Evolutionary conservation across 305 asterid genomes (phyloP).

Genomic region (Solanum chacoense): DNA sequence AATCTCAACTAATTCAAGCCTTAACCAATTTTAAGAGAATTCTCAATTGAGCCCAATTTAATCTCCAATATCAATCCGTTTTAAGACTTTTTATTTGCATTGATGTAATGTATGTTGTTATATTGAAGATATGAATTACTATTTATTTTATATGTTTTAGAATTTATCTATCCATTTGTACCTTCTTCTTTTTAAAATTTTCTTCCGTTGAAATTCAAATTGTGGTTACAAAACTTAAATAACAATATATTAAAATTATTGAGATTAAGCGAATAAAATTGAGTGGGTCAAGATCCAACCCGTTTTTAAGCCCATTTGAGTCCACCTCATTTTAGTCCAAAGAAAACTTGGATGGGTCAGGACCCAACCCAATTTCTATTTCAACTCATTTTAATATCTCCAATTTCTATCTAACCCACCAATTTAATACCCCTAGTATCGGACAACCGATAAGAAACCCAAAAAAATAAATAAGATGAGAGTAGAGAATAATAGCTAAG

Average conservation of each 20-base stretch:
- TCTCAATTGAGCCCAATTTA: too few relatives aligned
- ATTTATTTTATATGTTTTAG: too few relatives aligned
- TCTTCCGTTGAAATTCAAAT: background rate
- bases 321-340: background rate
- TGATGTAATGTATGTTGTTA: background rate
- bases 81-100: background rate
- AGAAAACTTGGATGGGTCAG: rapidly evolving
- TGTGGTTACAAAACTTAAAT: background rate
- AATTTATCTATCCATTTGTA: background rate
- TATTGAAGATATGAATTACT: too few relatives aligned
- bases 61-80: background rate
- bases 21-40: background rate
- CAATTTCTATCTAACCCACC: background rate
- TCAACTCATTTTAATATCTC: too few relatives aligned
- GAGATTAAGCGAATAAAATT: background rate
- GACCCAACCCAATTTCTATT: background rate
- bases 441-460: background rate
- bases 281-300: background rate
- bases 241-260: too few relatives aligned
- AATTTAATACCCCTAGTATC: background rate
- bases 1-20: background rate
- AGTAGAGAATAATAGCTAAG: background rate
- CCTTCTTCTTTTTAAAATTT: background rate
- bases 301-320: background rate
- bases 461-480: background rate